Evolutionary conservation across 345 rosid genomes (phyloP), one percentile per base, ranked within the genome.

Genomic region (Gossypium sturtianum): DNA sequence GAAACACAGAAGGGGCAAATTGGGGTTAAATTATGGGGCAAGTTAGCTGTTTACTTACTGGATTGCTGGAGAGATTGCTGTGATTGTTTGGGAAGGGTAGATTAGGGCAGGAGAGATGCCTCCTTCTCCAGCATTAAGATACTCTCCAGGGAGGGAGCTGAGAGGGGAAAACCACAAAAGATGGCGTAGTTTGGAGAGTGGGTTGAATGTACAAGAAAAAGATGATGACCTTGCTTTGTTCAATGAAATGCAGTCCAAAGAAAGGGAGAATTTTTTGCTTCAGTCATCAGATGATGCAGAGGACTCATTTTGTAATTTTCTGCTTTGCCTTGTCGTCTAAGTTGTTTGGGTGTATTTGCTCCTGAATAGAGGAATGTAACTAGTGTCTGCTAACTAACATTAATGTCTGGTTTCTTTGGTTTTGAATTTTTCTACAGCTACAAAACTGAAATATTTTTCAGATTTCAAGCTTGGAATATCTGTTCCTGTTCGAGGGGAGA

Each of bases 221-320:
- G 97, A 95, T 45, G 99, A 93, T 1, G 96, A 95, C 82, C 98
- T 93, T 65, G 90, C 93, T 2, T 79, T 95, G 81, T 95, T 95
- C 80, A 90, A 84, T 60, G 98, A 95, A 81, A 78, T 95, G 97
- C 97, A 89, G 82, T 83, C 87, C 51, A 89, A 85, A 79, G 99
- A 95, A 81, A 88, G 86, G 53, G 98, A 91, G 61, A 69, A 75
- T 83, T 95, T 95, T 80, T 88, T 95, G 90, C 94, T 95, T 57
- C 91, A 89, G 81, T 83, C 98, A 4, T 75, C 86, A 0, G 94
- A 88, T 77, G 93, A 93, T 80, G 83, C 88, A 20, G 98, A 95
- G 76, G 98, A 93, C 76, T 82, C 83, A 47, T 91, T 95, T 82
- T 86, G 98, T 95, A 90, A 93, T 85, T 82, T 72, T 82, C 83